Percentiles rank a stretch among this genome's conserved stretches.
These are phyloP conservation scores for Cercospora sojina DNA, from an alignment of 2,329 filamentous ascomycete species.

Conservation along the genomic window DNA sequence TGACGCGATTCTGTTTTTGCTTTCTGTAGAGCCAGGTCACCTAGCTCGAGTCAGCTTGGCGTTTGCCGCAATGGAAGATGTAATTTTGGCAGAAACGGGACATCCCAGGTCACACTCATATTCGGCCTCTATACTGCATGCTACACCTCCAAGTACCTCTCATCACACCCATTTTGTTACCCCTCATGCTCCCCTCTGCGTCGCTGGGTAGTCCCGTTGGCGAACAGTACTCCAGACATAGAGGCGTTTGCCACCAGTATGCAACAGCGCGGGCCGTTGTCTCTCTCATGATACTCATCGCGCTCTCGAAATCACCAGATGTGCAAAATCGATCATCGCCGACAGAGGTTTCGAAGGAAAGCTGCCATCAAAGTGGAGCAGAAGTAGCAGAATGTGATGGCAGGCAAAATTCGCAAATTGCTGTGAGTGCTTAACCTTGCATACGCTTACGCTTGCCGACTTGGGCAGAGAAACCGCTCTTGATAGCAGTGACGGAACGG, in stretches of 20 bases:
- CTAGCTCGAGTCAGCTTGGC: background rate
- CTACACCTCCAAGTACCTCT: background rate
- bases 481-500: slow-evolving; percentile 94
- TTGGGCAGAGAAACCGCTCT: slow-evolving; percentile 99
- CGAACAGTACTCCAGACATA: background rate
- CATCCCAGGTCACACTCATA: background rate
- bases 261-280: background rate
- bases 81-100: background rate
- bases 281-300: background rate
- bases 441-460: slow-evolving; percentile 98
- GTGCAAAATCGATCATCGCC: slow-evolving; percentile 13
- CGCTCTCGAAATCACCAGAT: slow-evolving; percentile 7
- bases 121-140: background rate
- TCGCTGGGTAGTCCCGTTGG: background rate
- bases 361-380: background rate
- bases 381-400: background rate
- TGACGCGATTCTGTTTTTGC: background rate
- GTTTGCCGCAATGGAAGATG: background rate
- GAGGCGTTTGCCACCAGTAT: background rate
- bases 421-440: slow-evolving; percentile 39
- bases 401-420: background rate
- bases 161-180: background rate
- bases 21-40: background rate
- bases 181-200: background rate
- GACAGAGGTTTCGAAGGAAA: background rate